Percentiles rank a stretch among this genome's conserved stretches.
These are phyloP conservation scores for Cystobasidium sp. DNA, from an alignment of 1,284 basidiomycete species.

Conservation along the genomic window DNA sequence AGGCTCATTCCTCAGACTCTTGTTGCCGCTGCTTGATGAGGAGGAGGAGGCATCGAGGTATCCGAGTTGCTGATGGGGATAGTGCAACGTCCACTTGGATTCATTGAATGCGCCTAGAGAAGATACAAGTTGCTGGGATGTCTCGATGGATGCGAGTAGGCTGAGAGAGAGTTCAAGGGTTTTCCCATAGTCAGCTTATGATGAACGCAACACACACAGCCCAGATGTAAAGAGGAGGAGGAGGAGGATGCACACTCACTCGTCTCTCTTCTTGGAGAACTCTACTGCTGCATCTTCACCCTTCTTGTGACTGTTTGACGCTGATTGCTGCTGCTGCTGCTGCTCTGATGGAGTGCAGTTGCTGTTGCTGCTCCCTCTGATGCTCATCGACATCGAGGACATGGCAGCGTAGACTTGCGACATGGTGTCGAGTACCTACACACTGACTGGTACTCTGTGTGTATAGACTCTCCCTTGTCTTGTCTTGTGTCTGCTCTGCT, in stretches of 20 bases:
- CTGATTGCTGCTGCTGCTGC: neutral
- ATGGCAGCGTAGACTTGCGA: slow-evolving; percentile 37
- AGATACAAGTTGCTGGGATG: slow-evolving; percentile 37
- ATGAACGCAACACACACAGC: neutral
- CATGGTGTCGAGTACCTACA: neutral
- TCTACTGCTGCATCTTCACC: slow-evolving; percentile 41
- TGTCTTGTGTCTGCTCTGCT: neutral
- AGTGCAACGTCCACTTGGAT: slow-evolving; percentile 51
- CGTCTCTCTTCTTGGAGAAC: slow-evolving; percentile 50
- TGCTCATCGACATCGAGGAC: slow-evolving; percentile 36
- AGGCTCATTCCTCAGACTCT: neutral
- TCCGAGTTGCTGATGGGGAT: slow-evolving; percentile 50
- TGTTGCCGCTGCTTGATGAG: slow-evolving; percentile 4
- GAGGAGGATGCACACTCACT: slow-evolving; percentile 44
- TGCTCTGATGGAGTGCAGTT: neutral
- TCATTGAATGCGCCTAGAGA: slow-evolving; percentile 40
- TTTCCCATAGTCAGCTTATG: neutral
- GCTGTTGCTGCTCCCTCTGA: slow-evolving; percentile 27
- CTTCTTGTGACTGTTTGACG: slow-evolving; percentile 18
- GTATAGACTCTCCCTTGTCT: too few species aligned
- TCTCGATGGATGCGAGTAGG: slow-evolving; percentile 49
- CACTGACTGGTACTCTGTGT: neutral
- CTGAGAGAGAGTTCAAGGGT: slow-evolving; percentile 37
- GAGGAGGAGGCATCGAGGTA: slow-evolving; percentile 34
- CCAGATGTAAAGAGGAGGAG: too few species aligned